Percentiles rank a stretch among this genome's conserved stretches.
These are phyloP conservation scores for Pyrenochaeta sp. DNA, from an alignment of 2,329 filamentous ascomycete species.

Conservation along the genomic window DNA sequence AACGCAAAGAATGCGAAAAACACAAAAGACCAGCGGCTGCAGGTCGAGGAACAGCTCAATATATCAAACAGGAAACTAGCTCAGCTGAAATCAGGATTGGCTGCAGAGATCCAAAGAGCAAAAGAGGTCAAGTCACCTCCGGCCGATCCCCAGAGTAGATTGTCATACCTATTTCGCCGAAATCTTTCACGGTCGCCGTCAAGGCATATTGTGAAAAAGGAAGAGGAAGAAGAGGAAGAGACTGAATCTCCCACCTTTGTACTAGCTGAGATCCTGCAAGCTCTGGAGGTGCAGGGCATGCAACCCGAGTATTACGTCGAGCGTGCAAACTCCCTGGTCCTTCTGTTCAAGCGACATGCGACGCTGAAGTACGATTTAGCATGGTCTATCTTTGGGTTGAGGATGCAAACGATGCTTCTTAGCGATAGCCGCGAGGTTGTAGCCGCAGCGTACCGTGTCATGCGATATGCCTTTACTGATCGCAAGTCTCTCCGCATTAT, in stretches of 20 bases:
- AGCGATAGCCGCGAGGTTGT: constrained; percentile 96
- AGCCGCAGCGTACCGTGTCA: constrained; percentile 91
- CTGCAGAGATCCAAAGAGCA: constrained; percentile 67
- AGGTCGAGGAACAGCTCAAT: constrained; percentile 82
- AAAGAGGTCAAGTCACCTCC: constrained; percentile 61
- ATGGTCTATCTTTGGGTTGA: constrained; percentile 92
- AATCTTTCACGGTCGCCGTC: constrained; percentile 64
- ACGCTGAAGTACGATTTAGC: constrained; percentile 96
- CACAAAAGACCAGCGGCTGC: constrained; percentile 71
- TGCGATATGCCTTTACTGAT: constrained; percentile 93
- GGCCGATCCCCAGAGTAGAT: constrained; percentile 58
- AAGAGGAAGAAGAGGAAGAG: constrained; percentile 71
- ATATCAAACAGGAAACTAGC: constrained; percentile 79
- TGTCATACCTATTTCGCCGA: constrained; percentile 66
- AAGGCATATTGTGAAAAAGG: constrained; percentile 57
- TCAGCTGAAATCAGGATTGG: constrained; percentile 66
- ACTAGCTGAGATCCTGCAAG: constrained; percentile 87
- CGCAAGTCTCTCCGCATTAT: constrained; percentile 88
- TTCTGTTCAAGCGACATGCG: constrained; percentile 92
- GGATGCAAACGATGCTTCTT: constrained; percentile 94
- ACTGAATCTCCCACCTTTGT: constrained; percentile 91
- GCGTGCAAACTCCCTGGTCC: constrained; percentile 89
- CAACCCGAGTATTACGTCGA: constrained; percentile 94
- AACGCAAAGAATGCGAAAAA: constrained; percentile 96
- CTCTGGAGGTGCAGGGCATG: constrained; percentile 87